Base-by-base conservation (phyloP, 768 basidiomycete species). In the Mycena albidolilacea region DNA sequence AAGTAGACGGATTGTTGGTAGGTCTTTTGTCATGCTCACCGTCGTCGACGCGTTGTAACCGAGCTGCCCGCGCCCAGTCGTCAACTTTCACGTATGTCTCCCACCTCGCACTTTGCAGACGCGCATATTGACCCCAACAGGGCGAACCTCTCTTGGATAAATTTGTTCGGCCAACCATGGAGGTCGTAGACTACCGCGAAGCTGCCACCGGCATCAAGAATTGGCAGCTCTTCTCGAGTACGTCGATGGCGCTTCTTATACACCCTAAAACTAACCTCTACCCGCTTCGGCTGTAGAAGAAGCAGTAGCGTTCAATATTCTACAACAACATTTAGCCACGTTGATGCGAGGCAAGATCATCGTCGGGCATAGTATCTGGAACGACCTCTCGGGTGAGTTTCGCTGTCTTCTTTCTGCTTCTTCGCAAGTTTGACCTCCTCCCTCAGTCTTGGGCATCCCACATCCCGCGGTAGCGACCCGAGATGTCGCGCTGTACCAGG, bases 331-430 rank as follows among this genome's bases (percentile, higher is more conserved):
- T 43, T 89, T 94, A 50, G 91, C 92, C 1, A 88, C 86, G 66
- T 81, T 91, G 72, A 88, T 95, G 76, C 88, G 89, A 78, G 91
- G 89, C 65, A 94, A 93, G 80, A 85, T 93, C 48, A 80, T 95
- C 60, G 89, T 96, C 37, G 94, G 95, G 21, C 92, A 96, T 81
- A 85, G 89, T 78, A 84, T 95, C 17, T 96, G 94, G 94, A 89
- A 91, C 74, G 94, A 95, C 78, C 87, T 95, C 39, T 92, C 93
- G 61, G 93, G 94, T 93, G 80, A 64, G 83, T 78, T 44, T 75
- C 69, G 73, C 72, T 64, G 74, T 73, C 62, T 44, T 58, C 46
- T 48, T n/a, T 9, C 61, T 70, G 50, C 44, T 74, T 57, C 74
- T 74, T 57, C 74, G 59, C 39, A 46, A 62, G 58, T 71, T 58